Conservation (phyloP, 371 early-diverging fungal species). For the Mucor sp. region DNA sequence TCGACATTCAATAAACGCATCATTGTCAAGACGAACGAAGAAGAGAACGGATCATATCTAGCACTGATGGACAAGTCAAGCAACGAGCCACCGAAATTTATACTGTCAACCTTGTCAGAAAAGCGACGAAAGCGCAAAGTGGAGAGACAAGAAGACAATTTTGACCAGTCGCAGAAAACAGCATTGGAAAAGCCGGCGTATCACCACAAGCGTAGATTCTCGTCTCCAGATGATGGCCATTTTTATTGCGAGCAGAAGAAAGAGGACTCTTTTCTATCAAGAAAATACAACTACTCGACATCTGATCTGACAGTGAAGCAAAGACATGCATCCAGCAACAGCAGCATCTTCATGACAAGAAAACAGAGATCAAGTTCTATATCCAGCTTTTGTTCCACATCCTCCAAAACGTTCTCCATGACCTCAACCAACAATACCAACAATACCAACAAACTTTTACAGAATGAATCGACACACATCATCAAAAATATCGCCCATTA, state of each 20-base stretch:
- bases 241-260: not conserved
- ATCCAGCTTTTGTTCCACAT: constrained; percentile 2
- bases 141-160: constrained; percentile 28
- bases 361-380: constrained; percentile 11
- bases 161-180: not conserved
- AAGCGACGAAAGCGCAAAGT: constrained; percentile 45
- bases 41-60: constrained; percentile 34
- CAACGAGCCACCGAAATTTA: constrained; percentile 20
- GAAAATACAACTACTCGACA: not conserved
- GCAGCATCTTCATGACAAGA: not conserved
- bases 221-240: constrained; percentile 9
- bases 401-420: constrained; percentile 2
- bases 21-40: constrained; percentile 32
- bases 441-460: not conserved
- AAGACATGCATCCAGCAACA: not conserved
- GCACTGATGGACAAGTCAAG: constrained; percentile 24
- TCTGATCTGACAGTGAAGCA: not conserved
- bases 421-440: not conserved
- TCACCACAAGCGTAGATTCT: constrained; percentile 7
- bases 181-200: not conserved
- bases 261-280: not conserved
- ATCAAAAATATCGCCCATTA: constrained; percentile 76
- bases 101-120: constrained; percentile 52
- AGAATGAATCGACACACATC: constrained; percentile 49
- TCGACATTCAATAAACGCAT: constrained; percentile 26